These are phyloP conservation scores for Taphrina confusa DNA, from an alignment of 1,139 yeast species.

Conservation along the genomic window DNA sequence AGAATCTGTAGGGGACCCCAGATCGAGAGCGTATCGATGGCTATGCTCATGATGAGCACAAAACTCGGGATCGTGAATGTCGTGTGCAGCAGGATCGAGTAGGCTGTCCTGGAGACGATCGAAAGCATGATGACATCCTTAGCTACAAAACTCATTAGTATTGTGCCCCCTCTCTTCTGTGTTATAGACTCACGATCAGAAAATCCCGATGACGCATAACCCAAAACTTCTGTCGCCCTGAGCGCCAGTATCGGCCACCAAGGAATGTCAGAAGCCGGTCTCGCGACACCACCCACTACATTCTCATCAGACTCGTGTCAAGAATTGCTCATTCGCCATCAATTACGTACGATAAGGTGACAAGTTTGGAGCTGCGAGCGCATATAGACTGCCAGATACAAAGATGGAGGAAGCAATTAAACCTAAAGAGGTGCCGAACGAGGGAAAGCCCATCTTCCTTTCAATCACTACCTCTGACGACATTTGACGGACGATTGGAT, in stretches of 20 bases:
- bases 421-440: background rate
- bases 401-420: constrained; percentile 2
- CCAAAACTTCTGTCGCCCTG: constrained; percentile 1
- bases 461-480: background rate
- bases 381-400: constrained; percentile 14
- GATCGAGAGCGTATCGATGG: constrained; percentile 8
- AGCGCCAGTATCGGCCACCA: constrained; percentile 3
- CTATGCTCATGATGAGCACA: constrained; percentile 3
- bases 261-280: constrained; percentile 16
- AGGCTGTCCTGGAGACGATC: constrained; percentile 13
- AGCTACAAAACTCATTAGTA: background rate
- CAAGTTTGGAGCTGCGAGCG: background rate
- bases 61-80: constrained; percentile 7
- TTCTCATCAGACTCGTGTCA: background rate
- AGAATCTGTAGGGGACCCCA: constrained; percentile 13
- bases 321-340: no score
- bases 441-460: background rate
- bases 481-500: no score
- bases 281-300: constrained; percentile 11
- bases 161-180: background rate
- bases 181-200: background rate
- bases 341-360: constrained; percentile 6
- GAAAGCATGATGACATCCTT: constrained; percentile 6
- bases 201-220: constrained; percentile 5
- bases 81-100: constrained; percentile 8